Evolutionary conservation across 2,329 filamentous ascomycete species (phyloP).

Genomic region (Botrytis deweyae): DNA sequence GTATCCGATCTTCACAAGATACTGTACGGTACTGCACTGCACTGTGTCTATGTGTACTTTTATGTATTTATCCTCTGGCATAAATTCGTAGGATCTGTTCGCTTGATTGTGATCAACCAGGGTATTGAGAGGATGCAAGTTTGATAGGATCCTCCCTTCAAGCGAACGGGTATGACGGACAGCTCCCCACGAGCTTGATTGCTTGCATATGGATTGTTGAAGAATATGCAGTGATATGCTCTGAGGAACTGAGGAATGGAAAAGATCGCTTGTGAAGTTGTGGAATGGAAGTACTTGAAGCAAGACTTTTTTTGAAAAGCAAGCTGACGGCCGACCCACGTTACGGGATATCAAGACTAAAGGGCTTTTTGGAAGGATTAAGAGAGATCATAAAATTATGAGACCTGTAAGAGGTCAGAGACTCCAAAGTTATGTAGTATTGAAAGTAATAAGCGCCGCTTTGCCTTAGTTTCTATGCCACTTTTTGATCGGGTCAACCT

Average conservation of each 20-base stretch:
- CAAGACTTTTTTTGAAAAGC: neutral
- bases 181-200: conserved; percentile 21
- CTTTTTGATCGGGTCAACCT: conserved; percentile 1
- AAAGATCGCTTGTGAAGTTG: neutral
- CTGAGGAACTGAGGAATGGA: neutral
- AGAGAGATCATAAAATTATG: neutral
- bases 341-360: neutral
- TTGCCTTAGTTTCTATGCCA: conserved; percentile 2
- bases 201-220: conserved; percentile 18
- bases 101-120: conserved; percentile 11
- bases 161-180: conserved; percentile 22
- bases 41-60: neutral
- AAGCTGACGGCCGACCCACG: conserved; percentile 13
- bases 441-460: conserved; percentile 19
- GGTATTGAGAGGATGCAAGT: neutral
- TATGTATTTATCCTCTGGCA: neutral
- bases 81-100: neutral
- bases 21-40: neutral
- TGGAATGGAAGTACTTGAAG: neutral
- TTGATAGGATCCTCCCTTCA: conserved; percentile 15
- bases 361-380: neutral
- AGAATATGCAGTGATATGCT: conserved; percentile 19
- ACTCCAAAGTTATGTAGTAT: conserved; percentile 4
- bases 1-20: neutral
- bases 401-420: neutral